Evolutionary conservation across 306 rosid species (phyloP).

Genomic region (Trifolium fragiferum): DNA sequence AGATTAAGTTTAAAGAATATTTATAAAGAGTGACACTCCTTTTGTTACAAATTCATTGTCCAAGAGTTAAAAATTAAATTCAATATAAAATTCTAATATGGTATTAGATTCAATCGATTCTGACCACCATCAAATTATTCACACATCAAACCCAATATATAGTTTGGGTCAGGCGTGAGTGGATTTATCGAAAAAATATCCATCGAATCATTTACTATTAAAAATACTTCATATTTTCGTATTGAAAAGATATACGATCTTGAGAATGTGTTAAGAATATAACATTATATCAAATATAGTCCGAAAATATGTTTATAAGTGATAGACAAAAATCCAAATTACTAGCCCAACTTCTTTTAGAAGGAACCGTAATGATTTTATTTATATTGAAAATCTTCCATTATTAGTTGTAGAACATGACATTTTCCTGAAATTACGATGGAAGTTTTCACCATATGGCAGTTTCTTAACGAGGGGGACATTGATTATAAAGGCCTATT

Average conservation of each 20-base stretch:
- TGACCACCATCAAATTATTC: too few species aligned
- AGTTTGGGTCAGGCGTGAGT: too few species aligned
- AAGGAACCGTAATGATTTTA: background rate
- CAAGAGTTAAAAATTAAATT: background rate
- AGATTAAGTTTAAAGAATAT: background rate
- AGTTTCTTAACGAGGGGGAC: slow-evolving; percentile 22
- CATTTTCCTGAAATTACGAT: slow-evolving; percentile 35
- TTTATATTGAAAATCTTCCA: background rate
- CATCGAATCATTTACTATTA: too few species aligned
- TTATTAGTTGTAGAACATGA: slow-evolving; percentile 17
- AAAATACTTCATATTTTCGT: too few species aligned
- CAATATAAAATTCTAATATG: background rate
- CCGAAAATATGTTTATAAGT: too few species aligned
- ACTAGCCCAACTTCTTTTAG: background rate
- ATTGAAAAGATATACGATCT: too few species aligned
- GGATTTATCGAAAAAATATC: too few species aligned
- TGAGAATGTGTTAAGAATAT: too few species aligned
- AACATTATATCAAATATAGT: background rate
- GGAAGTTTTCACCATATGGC: slow-evolving; percentile 10
- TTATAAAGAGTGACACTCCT: background rate
- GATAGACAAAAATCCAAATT: too few species aligned
- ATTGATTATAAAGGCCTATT: slow-evolving; percentile 16
- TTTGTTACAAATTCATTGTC: too few species aligned
- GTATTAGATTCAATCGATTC: background rate
- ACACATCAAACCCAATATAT: too few species aligned